Percentiles rank a stretch among this genome's conserved stretches.
Evolutionary conservation across 805 yeast species (phyloP).

Genomic region (Teunomyces stri): DNA sequence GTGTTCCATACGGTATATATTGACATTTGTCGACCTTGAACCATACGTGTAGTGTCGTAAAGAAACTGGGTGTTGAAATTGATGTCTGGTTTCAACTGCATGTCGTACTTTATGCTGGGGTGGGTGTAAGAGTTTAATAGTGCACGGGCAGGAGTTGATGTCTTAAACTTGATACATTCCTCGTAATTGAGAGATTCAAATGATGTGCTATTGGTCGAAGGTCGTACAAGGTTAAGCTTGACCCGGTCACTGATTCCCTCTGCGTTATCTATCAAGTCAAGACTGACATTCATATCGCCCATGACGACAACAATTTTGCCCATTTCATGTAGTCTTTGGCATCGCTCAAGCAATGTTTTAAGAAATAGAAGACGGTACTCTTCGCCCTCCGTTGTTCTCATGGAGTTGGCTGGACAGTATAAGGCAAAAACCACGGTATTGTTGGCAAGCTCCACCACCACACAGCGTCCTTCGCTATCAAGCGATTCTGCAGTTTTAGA

Average conservation of each 20-base stretch:
- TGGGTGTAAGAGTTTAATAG: conserved; percentile 27
- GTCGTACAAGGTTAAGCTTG: conserved; percentile 31
- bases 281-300: conserved; percentile 86
- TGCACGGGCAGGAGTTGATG: conserved; percentile 26
- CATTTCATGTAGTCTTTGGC: conserved; percentile 44
- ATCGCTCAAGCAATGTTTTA: conserved; percentile 57
- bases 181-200: conserved; percentile 26
- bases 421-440: conserved; percentile 60
- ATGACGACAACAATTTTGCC: conserved; percentile 74
- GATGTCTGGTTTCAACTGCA: background rate
- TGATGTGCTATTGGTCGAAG: background rate
- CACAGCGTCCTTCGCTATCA: conserved; percentile 84
- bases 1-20: conserved; percentile 95
- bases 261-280: conserved; percentile 81
- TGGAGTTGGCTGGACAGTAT: conserved; percentile 92
- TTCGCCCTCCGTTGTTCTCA: conserved; percentile 65
- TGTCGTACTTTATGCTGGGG: conserved; percentile 16
- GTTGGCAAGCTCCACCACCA: conserved; percentile 68
- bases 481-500: conserved; percentile 41
- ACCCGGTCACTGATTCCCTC: conserved; percentile 53
- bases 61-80: conserved; percentile 30
- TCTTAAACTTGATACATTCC: conserved; percentile 36
- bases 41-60: conserved; percentile 56
- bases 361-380: conserved; percentile 57
- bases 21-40: conserved; percentile 55